phyloP scores from a whole-genome alignment of 2,329 filamentous ascomycete genomes.

The Pseudocercospora crystallina region DNA sequence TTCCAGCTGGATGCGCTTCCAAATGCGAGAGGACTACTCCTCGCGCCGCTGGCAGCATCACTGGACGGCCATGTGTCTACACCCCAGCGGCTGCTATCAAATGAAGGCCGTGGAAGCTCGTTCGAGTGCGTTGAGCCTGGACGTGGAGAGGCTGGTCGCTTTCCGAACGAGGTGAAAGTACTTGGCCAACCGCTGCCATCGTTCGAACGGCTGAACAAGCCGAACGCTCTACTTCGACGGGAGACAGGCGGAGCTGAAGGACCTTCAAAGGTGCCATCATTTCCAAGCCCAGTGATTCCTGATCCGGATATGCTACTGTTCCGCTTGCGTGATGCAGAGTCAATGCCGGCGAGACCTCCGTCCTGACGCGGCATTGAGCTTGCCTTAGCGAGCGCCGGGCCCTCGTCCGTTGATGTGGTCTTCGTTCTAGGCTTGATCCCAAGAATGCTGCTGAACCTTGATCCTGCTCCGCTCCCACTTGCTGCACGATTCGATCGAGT shows the following conservation, averaged over 20 bases:
- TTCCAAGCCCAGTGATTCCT: slow-evolving; percentile 44
- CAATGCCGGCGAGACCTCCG: slow-evolving; percentile 35
- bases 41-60: slow-evolving; percentile 33
- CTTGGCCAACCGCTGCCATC: slow-evolving; percentile 51
- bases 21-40: slow-evolving; percentile 41
- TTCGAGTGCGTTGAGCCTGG: slow-evolving; percentile 53
- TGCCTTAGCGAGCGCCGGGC: slow-evolving; percentile 59
- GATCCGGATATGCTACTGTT: slow-evolving; percentile 55
- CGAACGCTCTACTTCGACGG: slow-evolving; percentile 49
- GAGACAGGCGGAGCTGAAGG: slow-evolving; percentile 18
- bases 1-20: slow-evolving; percentile 36
- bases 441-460: slow-evolving; percentile 55
- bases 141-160: slow-evolving; percentile 54
- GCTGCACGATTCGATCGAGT: slow-evolving; percentile 52
- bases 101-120: slow-evolving; percentile 74
- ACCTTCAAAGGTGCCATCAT: slow-evolving; percentile 22
- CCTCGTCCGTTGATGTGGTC: slow-evolving; percentile 60
- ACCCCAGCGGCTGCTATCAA: slow-evolving; percentile 63
- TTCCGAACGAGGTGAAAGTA: slow-evolving; percentile 24
- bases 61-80: slow-evolving; percentile 32
- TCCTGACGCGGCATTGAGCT: slow-evolving; percentile 71
- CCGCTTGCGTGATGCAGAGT: slow-evolving; percentile 39
- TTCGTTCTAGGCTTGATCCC: slow-evolving; percentile 62
- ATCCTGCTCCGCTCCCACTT: slow-evolving; percentile 37
- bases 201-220: slow-evolving; percentile 38